Percentiles rank a stretch among this genome's conserved stretches.
phyloP scores from a whole-genome alignment of 2,329 filamentous ascomycete genomes.

The Chrysoporthe deuterocubensis region DNA sequence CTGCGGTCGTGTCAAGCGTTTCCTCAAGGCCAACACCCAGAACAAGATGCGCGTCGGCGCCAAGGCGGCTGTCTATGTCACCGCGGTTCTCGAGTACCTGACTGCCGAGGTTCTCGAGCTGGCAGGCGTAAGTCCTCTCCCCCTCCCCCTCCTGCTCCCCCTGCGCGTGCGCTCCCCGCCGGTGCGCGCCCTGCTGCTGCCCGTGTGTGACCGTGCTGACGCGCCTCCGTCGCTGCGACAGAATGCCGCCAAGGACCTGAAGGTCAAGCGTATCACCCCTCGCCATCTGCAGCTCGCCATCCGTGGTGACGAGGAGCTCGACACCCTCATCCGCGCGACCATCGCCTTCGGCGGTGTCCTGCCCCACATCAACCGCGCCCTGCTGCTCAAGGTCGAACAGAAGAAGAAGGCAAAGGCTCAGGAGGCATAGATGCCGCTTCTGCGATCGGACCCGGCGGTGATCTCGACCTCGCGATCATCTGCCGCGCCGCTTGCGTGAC shows the following conservation, averaged over 20 bases:
- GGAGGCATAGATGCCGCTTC: slow-evolving; percentile 37
- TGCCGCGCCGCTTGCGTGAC: slow-evolving; percentile 9
- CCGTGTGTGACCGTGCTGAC: background rate
- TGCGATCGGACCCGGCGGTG: background rate
- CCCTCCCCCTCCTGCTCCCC: slow-evolving; percentile 16
- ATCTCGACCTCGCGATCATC: background rate
- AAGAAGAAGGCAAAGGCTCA: slow-evolving; percentile 45
- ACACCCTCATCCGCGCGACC: slow-evolving; percentile 95
- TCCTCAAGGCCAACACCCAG: slow-evolving; percentile 98
- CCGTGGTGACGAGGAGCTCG: slow-evolving; percentile 96
- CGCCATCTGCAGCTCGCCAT: slow-evolving; percentile 98
- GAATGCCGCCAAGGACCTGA: slow-evolving; percentile 99
- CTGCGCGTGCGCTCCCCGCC: background rate
- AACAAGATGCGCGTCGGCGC: slow-evolving; percentile 99
- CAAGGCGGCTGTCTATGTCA: slow-evolving; percentile 98
- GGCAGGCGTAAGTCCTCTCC: slow-evolving; percentile 70
- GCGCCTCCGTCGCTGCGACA: slow-evolving; percentile 37
- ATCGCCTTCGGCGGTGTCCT: slow-evolving; percentile 98
- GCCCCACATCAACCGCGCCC: slow-evolving; percentile 96
- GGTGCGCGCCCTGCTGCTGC: slow-evolving; percentile 2
- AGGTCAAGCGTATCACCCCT: slow-evolving; percentile 99
- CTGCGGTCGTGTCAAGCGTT: slow-evolving; percentile 99
- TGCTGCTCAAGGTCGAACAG: slow-evolving; percentile 61
- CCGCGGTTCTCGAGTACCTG: slow-evolving; percentile 95
- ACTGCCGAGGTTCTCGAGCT: slow-evolving; percentile 98